phyloP scores from a whole-genome alignment of 1,139 yeast genomes.

The Saccharomyces hybrid region DNA sequence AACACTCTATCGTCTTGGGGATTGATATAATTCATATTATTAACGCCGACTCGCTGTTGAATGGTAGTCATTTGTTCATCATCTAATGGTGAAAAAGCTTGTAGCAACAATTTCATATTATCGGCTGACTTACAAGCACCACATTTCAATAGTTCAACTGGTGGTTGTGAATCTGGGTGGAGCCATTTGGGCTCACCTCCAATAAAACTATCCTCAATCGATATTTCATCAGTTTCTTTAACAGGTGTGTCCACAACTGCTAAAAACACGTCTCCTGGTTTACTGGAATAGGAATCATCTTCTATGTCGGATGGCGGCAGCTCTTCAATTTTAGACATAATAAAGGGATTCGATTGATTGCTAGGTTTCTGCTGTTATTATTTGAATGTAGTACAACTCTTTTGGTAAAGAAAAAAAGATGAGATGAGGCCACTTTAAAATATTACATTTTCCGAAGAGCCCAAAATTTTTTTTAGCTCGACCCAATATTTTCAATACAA shows the following conservation, averaged over 20 bases:
- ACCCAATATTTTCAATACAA: not conserved
- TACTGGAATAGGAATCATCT: constrained; percentile 17
- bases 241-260: constrained; percentile 55
- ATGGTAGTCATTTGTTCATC: constrained; percentile 22
- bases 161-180: constrained; percentile 49
- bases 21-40: constrained; percentile 26
- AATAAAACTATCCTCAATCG: constrained; percentile 65
- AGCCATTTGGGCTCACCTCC: constrained; percentile 71
- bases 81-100: constrained; percentile 73
- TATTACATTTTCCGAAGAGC: not conserved
- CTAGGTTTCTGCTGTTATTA: not conserved
- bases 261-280: constrained; percentile 35
- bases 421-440: not conserved
- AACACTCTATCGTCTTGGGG: constrained; percentile 73
- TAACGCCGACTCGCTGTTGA: constrained; percentile 11
- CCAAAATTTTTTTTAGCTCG: not conserved
- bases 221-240: constrained; percentile 41
- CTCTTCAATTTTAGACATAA: constrained; percentile 10
- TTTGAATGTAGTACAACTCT: not conserved
- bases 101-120: constrained; percentile 61
- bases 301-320: constrained; percentile 24
- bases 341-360: not conserved
- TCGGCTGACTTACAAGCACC: constrained; percentile 46
- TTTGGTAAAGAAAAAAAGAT: not conserved
- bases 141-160: constrained; percentile 48